These are phyloP conservation scores for Claviceps cyperi DNA, from an alignment of 2,329 filamentous ascomycete genomes.

Conservation along the genomic window DNA sequence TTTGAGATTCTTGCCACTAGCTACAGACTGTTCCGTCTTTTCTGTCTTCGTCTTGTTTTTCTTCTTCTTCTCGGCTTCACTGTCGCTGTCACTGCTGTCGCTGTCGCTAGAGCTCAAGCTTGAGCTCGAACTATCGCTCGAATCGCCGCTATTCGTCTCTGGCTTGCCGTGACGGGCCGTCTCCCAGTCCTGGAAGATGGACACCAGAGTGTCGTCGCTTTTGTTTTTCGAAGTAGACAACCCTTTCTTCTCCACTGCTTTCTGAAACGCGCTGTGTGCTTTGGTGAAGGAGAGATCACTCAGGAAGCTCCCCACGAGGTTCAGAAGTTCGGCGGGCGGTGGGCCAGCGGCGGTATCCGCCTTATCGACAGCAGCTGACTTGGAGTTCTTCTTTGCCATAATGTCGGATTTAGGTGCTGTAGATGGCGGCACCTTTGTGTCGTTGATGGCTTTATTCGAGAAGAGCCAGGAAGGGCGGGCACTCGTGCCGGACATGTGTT, in stretches of 20 bases:
- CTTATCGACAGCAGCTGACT: conserved; percentile 9
- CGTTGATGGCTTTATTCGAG: conserved; percentile 22
- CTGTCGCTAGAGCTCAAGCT: conserved; percentile 19
- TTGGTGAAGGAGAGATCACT: conserved; percentile 48
- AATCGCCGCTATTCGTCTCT: conserved; percentile 14
- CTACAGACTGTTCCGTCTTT: conserved; percentile 9
- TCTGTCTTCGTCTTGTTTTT: conserved; percentile 9
- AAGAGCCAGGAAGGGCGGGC: conserved; percentile 29
- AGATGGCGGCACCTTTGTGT: background rate
- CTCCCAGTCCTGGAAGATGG: conserved; percentile 38
- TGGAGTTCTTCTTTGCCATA: conserved; percentile 23
- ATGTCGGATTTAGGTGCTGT: conserved; percentile 4
- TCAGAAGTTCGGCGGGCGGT: conserved; percentile 47
- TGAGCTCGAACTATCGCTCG: conserved; percentile 16
- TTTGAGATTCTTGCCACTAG: conserved; percentile 20
- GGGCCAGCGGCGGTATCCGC: conserved; percentile 19
- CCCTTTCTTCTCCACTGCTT: conserved; percentile 43
- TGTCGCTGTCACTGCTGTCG: conserved; percentile 12
- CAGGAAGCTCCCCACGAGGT: conserved; percentile 53
- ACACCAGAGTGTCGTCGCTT: conserved; percentile 28
- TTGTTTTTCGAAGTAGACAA: conserved; percentile 19
- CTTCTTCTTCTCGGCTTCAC: conserved; percentile 11
- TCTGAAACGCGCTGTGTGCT: conserved; percentile 46
- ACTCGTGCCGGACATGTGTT: conserved; percentile 18
- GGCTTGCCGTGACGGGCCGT: conserved; percentile 12